A percentile compares a stretch with the other conserved stretches of the same genome.
phyloP scores from a whole-genome alignment of 2,329 filamentous ascomycete species.

The Leptodontidium sp. region DNA sequence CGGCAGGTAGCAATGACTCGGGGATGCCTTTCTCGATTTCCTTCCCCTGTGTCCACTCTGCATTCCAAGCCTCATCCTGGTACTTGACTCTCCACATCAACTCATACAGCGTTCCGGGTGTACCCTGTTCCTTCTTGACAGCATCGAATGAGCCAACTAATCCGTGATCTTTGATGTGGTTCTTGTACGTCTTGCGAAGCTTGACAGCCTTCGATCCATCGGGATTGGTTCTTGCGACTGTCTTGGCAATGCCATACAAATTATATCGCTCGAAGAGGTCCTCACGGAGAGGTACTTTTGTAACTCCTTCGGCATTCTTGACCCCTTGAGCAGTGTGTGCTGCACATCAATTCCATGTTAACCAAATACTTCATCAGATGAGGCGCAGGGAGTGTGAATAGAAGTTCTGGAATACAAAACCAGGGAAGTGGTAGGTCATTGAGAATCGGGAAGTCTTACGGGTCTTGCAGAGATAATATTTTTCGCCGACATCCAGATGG shows the following conservation, averaged over 20 bases:
- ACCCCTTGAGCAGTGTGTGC: conserved; percentile 38
- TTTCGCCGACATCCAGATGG: conserved; percentile 71
- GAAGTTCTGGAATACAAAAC: conserved; percentile 30
- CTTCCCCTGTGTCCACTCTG: conserved; percentile 60
- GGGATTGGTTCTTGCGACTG: conserved; percentile 69
- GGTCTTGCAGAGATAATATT: conserved; percentile 72
- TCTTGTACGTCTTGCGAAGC: conserved; percentile 73
- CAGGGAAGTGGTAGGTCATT: conserved; percentile 28
- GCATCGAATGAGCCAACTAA: conserved; percentile 69
- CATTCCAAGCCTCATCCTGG: conserved; percentile 65
- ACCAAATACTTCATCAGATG: conserved; percentile 43
- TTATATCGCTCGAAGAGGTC: conserved; percentile 68
- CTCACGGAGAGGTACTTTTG: conserved; percentile 54
- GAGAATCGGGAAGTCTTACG: conserved; percentile 65
- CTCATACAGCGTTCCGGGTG: conserved; percentile 60
- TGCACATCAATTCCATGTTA: conserved; percentile 46
- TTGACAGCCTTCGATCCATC: conserved; percentile 71
- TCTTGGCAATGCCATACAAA: conserved; percentile 63
- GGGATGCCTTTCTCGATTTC: conserved; percentile 63
- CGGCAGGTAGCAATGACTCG: conserved; percentile 51
- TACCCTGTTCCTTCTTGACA: conserved; percentile 61
- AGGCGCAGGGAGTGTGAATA: conserved; percentile 31
- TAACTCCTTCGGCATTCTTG: background rate
- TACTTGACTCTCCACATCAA: conserved; percentile 53
- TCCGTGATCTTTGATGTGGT: conserved; percentile 70